phyloP scores from a whole-genome alignment of 495 filamentous ascomycete species.

The Neurospora sp. region DNA sequence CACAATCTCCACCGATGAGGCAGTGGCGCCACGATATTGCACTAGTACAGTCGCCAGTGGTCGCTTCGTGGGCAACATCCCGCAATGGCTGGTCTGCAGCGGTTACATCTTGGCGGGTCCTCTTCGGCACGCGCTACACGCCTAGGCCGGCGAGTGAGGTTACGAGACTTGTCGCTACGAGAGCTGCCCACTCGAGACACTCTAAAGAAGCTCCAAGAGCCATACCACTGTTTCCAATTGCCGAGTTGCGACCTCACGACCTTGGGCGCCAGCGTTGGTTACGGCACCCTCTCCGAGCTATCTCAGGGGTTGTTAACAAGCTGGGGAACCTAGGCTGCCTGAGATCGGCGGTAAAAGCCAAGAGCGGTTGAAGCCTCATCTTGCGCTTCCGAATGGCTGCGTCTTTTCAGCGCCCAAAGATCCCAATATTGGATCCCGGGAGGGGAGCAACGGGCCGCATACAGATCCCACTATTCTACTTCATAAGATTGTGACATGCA shows the following conservation, averaged over 20 bases:
- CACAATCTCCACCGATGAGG: neutral
- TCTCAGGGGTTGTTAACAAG: neutral
- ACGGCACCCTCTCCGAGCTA: neutral
- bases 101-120: neutral
- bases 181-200: neutral
- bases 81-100: neutral
- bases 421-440: neutral
- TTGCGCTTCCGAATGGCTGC: neutral
- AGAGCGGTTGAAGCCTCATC: neutral
- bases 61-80: neutral
- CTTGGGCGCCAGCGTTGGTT: neutral
- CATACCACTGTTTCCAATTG: neutral
- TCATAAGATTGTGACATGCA: neutral
- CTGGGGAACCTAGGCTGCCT: neutral
- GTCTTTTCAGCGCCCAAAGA: neutral
- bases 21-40: neutral
- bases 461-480: neutral
- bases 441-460: neutral
- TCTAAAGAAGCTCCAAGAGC: neutral
- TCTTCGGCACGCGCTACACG: neutral
- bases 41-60: neutral
- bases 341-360: neutral
- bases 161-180: neutral
- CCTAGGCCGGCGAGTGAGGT: neutral
- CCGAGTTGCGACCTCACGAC: neutral